These are phyloP conservation scores for Allantophomopsis cytisporea DNA, from an alignment of 2,329 filamentous ascomycete species.

Conservation along the genomic window DNA sequence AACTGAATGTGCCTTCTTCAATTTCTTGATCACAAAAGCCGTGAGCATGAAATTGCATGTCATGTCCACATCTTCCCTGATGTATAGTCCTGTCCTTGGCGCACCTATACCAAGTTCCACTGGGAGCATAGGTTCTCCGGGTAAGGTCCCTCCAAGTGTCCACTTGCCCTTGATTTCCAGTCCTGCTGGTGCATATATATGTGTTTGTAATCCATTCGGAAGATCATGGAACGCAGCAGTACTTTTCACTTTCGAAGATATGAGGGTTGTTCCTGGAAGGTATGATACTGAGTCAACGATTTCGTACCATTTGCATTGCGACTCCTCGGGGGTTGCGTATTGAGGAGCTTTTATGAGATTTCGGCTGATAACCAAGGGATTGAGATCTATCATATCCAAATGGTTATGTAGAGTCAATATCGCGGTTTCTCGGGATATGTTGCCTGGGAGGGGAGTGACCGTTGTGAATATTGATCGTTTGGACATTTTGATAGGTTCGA, in stretches of 20 bases:
- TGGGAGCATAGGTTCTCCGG: conserved; percentile 53
- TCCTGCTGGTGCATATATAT: conserved; percentile 71
- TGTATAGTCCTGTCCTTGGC: conserved; percentile 58
- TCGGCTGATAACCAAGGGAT: conserved; percentile 67
- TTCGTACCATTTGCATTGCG: conserved; percentile 62
- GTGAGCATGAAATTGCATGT: conserved; percentile 66
- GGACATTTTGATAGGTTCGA: conserved; percentile 35
- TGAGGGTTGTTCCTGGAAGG: conserved; percentile 44
- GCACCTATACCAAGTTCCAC: conserved; percentile 52
- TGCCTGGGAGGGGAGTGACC: conserved; percentile 61
- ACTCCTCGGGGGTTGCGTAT: conserved; percentile 57
- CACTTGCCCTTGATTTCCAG: conserved; percentile 70
- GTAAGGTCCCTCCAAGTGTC: conserved; percentile 58
- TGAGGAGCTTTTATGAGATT: conserved; percentile 53
- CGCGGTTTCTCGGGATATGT: conserved; percentile 55
- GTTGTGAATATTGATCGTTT: conserved; percentile 63
- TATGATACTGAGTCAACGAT: conserved; percentile 64
- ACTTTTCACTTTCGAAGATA: conserved; percentile 59
- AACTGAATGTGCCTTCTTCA: conserved; percentile 60
- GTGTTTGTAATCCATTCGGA: conserved; percentile 61
- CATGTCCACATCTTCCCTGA: conserved; percentile 79
- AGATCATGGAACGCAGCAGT: conserved; percentile 71
- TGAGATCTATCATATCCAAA: conserved; percentile 74
- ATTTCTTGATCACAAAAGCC: conserved; percentile 67
- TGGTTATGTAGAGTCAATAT: conserved; percentile 68